Conservation (phyloP, 164 flowering plant species). For the Aristolochia contorta region DNA sequence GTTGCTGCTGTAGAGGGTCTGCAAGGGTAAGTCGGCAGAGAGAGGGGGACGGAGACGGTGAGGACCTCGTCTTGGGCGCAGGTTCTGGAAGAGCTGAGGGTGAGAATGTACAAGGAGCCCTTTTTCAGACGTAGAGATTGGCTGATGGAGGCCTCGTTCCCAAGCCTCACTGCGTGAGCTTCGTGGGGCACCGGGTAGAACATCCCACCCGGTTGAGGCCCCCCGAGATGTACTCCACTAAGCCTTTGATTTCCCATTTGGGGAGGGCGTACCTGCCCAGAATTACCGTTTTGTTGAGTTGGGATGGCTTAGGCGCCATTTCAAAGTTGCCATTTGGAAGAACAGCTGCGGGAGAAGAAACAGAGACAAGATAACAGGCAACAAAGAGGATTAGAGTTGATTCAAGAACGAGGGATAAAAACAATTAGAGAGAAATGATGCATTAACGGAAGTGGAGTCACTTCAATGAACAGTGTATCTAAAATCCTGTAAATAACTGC, state of each 20-base stretch:
- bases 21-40: constrained; percentile 64
- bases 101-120: constrained; percentile 66
- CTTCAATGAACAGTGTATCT: not conserved
- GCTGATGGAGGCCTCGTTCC: constrained; percentile 84
- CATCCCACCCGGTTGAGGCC: constrained; percentile 90
- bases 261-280: constrained; percentile 54
- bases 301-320: constrained; percentile 34
- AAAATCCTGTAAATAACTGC: not conserved
- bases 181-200: constrained; percentile 74
- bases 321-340: constrained; percentile 92
- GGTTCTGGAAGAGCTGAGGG: constrained; percentile 83
- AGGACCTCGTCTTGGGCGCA: constrained; percentile 92
- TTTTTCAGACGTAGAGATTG: constrained; percentile 48
- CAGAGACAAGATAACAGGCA: not conserved
- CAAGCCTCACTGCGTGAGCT: constrained; percentile 80
- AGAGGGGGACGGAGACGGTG: constrained; percentile 55
- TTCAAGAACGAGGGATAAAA: too few species aligned
- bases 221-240: constrained; percentile 84
- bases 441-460: too few species aligned
- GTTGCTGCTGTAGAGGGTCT: constrained; percentile 65
- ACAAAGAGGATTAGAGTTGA: not conserved
- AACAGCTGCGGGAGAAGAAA: constrained; percentile 37
- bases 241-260: constrained; percentile 73
- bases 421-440: too few species aligned
- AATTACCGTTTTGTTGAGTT: constrained; percentile 62